These are phyloP conservation scores for Didymella glomerata DNA, from an alignment of 2,329 filamentous ascomycete species.

Conservation along the genomic window DNA sequence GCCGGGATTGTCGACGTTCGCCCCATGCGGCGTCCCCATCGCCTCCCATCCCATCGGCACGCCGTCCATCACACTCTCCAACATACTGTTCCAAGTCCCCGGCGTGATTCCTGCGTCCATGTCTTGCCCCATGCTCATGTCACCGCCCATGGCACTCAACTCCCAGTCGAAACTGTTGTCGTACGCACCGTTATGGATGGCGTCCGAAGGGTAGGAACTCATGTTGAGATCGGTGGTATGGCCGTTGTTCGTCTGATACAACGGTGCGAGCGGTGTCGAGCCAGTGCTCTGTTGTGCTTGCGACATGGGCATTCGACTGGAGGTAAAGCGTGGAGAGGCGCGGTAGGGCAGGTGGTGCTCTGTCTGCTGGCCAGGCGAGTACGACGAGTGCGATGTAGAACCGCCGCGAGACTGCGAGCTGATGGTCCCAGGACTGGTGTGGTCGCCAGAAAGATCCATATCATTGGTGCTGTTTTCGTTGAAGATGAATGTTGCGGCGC, in stretches of 20 bases:
- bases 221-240: constrained; percentile 17
- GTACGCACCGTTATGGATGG: constrained; percentile 25
- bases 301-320: constrained; percentile 7
- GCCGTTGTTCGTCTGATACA: neutral
- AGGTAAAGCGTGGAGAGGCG: constrained; percentile 36
- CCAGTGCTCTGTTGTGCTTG: neutral
- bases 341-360: constrained; percentile 43
- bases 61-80: constrained; percentile 44
- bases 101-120: constrained; percentile 42
- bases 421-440: constrained; percentile 46
- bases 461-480: constrained; percentile 34
- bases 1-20: constrained; percentile 6
- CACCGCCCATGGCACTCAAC: constrained; percentile 28
- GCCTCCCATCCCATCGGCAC: constrained; percentile 42
- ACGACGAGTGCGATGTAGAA: constrained; percentile 49
- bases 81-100: constrained; percentile 48
- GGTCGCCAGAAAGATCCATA: constrained; percentile 50
- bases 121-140: constrained; percentile 17
- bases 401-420: constrained; percentile 43
- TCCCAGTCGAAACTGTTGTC: constrained; percentile 47
- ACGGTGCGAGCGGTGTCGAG: neutral
- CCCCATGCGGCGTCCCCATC: constrained; percentile 11
- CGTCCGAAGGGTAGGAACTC: constrained; percentile 17
- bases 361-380: constrained; percentile 41
- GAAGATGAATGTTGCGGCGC: constrained; percentile 25